Evolutionary conservation across 768 basidiomycete genomes (phyloP).

Genomic region (Suillus hirtellus): DNA sequence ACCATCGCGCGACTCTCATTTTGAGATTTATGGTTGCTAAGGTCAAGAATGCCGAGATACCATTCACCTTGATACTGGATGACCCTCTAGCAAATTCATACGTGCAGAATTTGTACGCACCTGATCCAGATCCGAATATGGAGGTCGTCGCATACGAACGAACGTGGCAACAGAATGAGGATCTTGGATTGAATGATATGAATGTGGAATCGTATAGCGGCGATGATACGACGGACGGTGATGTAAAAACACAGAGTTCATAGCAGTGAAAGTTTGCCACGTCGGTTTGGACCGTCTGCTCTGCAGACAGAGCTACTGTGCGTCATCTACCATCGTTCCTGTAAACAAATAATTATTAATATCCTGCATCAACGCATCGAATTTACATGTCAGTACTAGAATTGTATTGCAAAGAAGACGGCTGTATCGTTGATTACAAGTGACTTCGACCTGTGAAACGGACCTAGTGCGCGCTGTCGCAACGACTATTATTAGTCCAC

Average conservation of each 20-base stretch:
- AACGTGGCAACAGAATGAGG: slow-evolving; percentile 90
- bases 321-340: background rate
- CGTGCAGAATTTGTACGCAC: slow-evolving; percentile 93
- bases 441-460: background rate
- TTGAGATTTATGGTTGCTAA: slow-evolving; percentile 27
- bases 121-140: slow-evolving; percentile 96
- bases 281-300: background rate
- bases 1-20: slow-evolving; percentile 5
- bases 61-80: slow-evolving; percentile 92
- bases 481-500: background rate
- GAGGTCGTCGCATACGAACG: slow-evolving; percentile 79
- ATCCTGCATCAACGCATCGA: background rate
- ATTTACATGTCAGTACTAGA: background rate
- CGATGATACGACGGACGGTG: slow-evolving; percentile 14
- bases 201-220: slow-evolving; percentile 53
- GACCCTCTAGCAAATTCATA: slow-evolving; percentile 96
- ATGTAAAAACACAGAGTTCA: background rate
- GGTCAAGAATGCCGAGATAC: slow-evolving; percentile 75
- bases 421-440: background rate
- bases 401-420: background rate
- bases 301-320: background rate
- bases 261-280: slow-evolving; percentile 5
- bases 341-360: background rate
- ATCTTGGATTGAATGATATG: slow-evolving; percentile 89
- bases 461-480: background rate